Percentiles rank a stretch among this genome's conserved stretches.
phyloP scores from a whole-genome alignment of 768 basidiomycete species.

The Trametes cinnabarina region DNA sequence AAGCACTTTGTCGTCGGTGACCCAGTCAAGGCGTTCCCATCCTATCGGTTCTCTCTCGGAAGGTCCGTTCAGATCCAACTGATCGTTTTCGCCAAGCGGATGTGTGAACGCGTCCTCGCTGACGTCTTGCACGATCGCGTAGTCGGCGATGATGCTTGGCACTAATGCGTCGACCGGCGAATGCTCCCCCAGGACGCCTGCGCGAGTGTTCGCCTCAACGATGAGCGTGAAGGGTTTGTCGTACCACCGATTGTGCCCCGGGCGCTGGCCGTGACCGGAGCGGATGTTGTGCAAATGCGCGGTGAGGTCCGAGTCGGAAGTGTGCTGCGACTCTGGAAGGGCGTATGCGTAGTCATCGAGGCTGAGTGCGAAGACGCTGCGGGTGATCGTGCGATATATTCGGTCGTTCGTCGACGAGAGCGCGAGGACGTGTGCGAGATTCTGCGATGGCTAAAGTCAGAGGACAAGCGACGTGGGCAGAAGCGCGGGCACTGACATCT shows the following conservation, averaged over 20 bases:
- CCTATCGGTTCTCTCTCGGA: slow-evolving; percentile 21
- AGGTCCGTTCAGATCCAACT: slow-evolving; percentile 12
- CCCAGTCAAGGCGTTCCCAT: slow-evolving; percentile 75
- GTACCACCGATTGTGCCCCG: slow-evolving; percentile 72
- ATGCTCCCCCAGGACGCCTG: slow-evolving; percentile 88
- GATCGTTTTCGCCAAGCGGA: slow-evolving; percentile 10
- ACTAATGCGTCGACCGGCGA: slow-evolving; percentile 88
- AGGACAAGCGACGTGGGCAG: neutral
- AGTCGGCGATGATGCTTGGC: slow-evolving; percentile 84
- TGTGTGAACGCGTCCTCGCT: slow-evolving; percentile 44
- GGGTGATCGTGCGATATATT: slow-evolving; percentile 62
- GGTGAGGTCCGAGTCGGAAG: slow-evolving; percentile 44
- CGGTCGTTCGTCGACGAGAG: slow-evolving; percentile 63
- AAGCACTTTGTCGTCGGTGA: slow-evolving; percentile 56
- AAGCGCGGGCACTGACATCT: slow-evolving; percentile 43
- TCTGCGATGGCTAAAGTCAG: slow-evolving; percentile 43
- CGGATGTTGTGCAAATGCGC: slow-evolving; percentile 76
- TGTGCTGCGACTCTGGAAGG: slow-evolving; percentile 33
- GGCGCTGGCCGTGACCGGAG: slow-evolving; percentile 53
- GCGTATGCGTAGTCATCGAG: slow-evolving; percentile 65
- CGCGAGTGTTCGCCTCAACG: slow-evolving; percentile 81
- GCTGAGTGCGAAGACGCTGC: slow-evolving; percentile 76
- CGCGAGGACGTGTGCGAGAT: slow-evolving; percentile 63
- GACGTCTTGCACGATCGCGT: slow-evolving; percentile 68
- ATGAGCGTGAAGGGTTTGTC: slow-evolving; percentile 85